Evolutionary conservation across 139 green algal species (phyloP), one percentile per base, ranked within the genome.

Genomic region (Marvania coccoides): DNA sequence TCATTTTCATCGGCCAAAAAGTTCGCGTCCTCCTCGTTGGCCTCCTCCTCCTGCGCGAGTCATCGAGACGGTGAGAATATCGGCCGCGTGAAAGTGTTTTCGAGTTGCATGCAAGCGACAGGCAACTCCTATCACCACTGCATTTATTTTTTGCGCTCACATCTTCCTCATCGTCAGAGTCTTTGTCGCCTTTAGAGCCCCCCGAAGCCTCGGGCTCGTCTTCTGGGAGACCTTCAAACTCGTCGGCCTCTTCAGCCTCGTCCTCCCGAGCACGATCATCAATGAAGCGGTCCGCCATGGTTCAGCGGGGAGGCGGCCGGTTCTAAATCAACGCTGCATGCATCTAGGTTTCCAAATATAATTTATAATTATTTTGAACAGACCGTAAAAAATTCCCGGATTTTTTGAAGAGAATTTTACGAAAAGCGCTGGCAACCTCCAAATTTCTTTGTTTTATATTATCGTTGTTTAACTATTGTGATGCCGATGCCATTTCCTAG

Each of bases 1-100:
- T 66, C 58, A 1, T 14, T 45, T 15, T 66, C 59, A 13, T 66
- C 37, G 37, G 59, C 59, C 38, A 66, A 29, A 10, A 66, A 66
- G 24, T 51, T 51, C 42, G 19, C 19, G 42, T 51, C 42, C 19
- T 51, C 42, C 19, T 51, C 42, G 42, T 51, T 51, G 19, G 36
- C 35, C 5, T 66, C 59, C n/a, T 66, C 37, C 13, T 47, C 54
- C 14, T 54, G n/a, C n/a, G n/a, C n/a, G n/a, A n/a, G n/a, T n/a
- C n/a, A n/a, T n/a, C n/a, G n/a, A n/a, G n/a, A n/a, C n/a, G n/a
- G n/a, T n/a, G n/a, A n/a, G n/a, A n/a, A n/a, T n/a, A n/a, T n/a
- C n/a, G n/a, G n/a, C n/a, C n/a, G n/a, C n/a, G n/a, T n/a, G n/a
- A n/a, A n/a, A n/a, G n/a, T n/a, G n/a, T n/a, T n/a, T n/a, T n/a